Conservation (phyloP, 306 rosid genomes). For the Astragalus glycyphyllos region DNA sequence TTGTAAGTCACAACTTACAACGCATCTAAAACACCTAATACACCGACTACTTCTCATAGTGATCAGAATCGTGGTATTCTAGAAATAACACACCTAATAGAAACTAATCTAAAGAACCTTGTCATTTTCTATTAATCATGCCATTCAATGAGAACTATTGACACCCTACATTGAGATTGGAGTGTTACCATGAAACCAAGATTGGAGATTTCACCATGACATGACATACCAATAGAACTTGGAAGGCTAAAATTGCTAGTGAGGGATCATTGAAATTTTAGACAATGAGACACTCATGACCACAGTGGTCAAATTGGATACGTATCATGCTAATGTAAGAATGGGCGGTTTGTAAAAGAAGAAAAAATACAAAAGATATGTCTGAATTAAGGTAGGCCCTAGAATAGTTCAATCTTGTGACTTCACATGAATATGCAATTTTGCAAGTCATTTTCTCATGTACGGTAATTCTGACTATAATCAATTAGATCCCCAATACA, state of each 20-base stretch:
- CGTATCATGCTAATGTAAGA: conserved; percentile 11
- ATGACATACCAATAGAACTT: no score
- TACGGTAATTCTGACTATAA: conserved; percentile 43
- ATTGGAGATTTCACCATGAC: no score
- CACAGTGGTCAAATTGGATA: conserved; percentile 35
- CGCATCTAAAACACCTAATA: no score
- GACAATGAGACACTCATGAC: neutral
- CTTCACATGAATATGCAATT: conserved; percentile 47
- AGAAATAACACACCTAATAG: no score
- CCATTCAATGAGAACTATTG: no score
- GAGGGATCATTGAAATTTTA: conserved; percentile 13
- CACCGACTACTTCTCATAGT: no score
- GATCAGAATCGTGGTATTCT: no score
- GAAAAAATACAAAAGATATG: conserved; percentile 2
- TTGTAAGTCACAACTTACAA: no score
- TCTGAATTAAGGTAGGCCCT: neutral
- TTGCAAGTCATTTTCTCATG: conserved; percentile 48
- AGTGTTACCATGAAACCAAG: no score
- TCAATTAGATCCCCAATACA: conserved; percentile 47
- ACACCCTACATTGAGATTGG: no score
- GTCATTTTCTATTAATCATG: no score
- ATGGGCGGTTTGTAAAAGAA: conserved; percentile 4
- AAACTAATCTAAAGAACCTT: no score
- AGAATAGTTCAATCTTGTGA: conserved; percentile 5
- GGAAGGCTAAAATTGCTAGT: neutral